Evolutionary conservation across 2,329 filamentous ascomycete species (phyloP).

Genomic region (Pseudogymnoascus sp.): DNA sequence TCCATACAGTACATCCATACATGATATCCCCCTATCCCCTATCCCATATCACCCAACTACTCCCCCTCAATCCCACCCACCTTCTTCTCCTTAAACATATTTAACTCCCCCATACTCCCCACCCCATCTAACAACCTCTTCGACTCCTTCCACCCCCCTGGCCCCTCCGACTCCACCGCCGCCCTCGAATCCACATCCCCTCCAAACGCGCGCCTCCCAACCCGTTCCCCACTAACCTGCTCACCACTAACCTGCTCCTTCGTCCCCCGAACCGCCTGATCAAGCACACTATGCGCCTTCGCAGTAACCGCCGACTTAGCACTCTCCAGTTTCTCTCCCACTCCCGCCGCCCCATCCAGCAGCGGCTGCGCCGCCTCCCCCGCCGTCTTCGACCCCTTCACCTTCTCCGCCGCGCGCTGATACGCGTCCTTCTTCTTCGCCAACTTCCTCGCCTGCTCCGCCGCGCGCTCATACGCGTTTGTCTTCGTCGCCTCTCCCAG

Average conservation of each 20-base stretch:
- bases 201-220: not conserved
- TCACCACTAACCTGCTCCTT: not conserved
- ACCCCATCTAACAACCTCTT: not conserved
- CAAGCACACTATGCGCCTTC: slow-evolving; percentile 10
- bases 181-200: not conserved
- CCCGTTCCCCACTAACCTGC: slow-evolving; percentile 14
- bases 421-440: slow-evolving; percentile 16
- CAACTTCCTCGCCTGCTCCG: slow-evolving; percentile 12
- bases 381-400: not conserved
- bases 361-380: not conserved
- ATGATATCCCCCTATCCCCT: not conserved
- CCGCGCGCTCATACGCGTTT: slow-evolving; percentile 14
- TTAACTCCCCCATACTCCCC: not conserved
- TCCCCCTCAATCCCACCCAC: not conserved
- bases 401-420: slow-evolving; percentile 17
- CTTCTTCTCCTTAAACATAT: slow-evolving; percentile 5
- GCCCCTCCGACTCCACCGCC: not conserved
- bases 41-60: not conserved
- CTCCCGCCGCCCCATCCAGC: not conserved
- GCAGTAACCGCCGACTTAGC: not conserved
- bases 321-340: not conserved
- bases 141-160: slow-evolving; percentile 11
- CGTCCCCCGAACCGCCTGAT: not conserved
- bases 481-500: slow-evolving; percentile 25
- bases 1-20: not conserved